phyloP scores from a whole-genome alignment of 768 basidiomycete species.

The Leccinum disarticulatum region DNA sequence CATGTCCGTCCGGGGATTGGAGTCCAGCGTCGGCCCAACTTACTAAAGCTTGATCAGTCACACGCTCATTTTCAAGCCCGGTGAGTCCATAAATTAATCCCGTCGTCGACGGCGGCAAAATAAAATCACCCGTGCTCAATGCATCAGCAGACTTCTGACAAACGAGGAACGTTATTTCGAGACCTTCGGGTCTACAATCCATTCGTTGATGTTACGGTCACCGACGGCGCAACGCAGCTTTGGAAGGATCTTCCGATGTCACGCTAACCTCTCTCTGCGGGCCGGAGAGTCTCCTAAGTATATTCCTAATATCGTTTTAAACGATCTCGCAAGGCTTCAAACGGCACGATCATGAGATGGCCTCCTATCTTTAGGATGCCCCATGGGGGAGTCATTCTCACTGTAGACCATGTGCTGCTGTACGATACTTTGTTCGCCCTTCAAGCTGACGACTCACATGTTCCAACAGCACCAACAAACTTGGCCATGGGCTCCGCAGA shows the following conservation, averaged over 20 bases:
- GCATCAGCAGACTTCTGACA: background rate
- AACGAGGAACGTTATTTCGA: background rate
- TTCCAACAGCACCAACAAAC: background rate
- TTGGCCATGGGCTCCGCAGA: background rate
- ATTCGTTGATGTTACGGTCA: background rate
- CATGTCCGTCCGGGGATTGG: background rate
- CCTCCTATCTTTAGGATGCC: constrained; percentile 12
- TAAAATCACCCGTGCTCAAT: background rate
- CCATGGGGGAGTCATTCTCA: background rate
- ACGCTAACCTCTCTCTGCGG: background rate
- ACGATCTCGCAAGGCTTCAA: background rate
- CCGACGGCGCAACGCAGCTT: background rate
- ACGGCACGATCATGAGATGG: background rate
- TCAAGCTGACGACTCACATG: constrained; percentile 2
- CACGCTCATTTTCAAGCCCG: background rate
- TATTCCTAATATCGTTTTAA: background rate
- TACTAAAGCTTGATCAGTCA: background rate
- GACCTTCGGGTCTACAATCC: background rate
- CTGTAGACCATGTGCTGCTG: background rate
- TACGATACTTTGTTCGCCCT: constrained; percentile 5
- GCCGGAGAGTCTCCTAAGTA: background rate
- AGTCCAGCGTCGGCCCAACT: background rate
- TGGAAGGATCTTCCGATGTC: background rate
- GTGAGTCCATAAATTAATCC: background rate
- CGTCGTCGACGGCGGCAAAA: background rate